Conservation (phyloP, 768 basidiomycete genomes). For the Auricularia cornea region DNA sequence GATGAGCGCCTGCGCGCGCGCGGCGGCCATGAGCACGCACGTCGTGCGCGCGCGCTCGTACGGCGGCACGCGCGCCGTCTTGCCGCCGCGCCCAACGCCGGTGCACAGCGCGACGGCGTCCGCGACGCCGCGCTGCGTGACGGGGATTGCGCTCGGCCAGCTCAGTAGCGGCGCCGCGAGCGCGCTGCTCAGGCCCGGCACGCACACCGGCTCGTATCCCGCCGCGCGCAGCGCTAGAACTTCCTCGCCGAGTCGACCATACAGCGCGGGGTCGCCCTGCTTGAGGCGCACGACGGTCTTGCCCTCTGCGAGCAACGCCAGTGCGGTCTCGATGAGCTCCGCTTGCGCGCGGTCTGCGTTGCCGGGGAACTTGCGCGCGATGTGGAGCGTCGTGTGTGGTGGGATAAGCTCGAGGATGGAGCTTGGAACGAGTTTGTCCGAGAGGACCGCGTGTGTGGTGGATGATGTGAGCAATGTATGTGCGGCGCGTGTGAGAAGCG, state of each 20-base stretch:
- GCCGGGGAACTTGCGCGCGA: conserved; percentile 95
- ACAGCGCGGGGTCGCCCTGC: conserved; percentile 95
- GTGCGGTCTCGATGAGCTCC: conserved; percentile 89
- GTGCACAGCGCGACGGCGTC: conserved; percentile 88
- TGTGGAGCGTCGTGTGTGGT: conserved; percentile 54
- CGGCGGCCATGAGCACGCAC: conserved; percentile 92
- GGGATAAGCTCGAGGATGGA: conserved; percentile 84
- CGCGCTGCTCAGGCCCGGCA: conserved; percentile 87
- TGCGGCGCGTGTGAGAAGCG: conserved; percentile 82
- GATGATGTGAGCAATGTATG: conserved; percentile 68
- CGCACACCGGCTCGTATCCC: conserved; percentile 74
- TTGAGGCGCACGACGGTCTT: conserved; percentile 90
- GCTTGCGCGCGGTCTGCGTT: conserved; percentile 92
- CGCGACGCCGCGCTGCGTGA: conserved; percentile 92
- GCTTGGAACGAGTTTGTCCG: conserved; percentile 93
- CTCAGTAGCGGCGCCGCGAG: conserved; percentile 85
- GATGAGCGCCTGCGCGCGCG: conserved; percentile 67
- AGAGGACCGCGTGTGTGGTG: conserved; percentile 74
- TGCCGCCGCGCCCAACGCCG: conserved; percentile 83
- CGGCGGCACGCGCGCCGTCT: conserved; percentile 73
- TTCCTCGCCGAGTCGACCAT: conserved; percentile 92
- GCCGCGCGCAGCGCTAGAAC: conserved; percentile 82
- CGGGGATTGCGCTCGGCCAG: conserved; percentile 55
- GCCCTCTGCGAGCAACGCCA: conserved; percentile 73
- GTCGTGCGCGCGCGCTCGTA: conserved; percentile 78